These are phyloP conservation scores for Arthrobotrys iridis DNA, from an alignment of 2,329 filamentous ascomycete species.

Conservation along the genomic window DNA sequence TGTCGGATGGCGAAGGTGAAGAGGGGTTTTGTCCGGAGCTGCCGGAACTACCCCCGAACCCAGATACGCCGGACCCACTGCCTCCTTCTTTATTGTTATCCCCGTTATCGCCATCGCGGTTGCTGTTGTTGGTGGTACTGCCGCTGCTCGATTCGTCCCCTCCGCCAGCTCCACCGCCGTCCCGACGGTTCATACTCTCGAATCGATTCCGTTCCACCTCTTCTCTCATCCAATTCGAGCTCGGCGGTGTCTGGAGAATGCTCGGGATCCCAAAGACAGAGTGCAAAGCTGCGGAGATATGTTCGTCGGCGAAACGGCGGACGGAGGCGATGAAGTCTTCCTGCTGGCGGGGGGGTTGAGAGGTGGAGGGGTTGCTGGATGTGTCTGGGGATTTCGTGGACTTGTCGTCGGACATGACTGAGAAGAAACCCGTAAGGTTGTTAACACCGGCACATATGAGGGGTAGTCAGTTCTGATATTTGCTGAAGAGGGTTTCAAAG, in stretches of 20 bases:
- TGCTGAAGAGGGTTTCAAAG: not conserved
- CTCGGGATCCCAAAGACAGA: constrained; percentile 58
- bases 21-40: constrained; percentile 31
- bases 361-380: constrained; percentile 13
- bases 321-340: constrained; percentile 56
- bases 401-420: constrained; percentile 54
- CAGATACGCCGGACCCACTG: constrained; percentile 28
- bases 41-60: constrained; percentile 37
- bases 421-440: not conserved
- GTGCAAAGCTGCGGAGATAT: constrained; percentile 57
- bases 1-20: constrained; percentile 32
- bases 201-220: constrained; percentile 44
- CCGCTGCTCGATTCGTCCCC: constrained; percentile 15
- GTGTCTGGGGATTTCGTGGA: constrained; percentile 27
- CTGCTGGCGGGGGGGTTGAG: constrained; percentile 31
- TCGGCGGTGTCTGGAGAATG: constrained; percentile 55
- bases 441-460: not conserved
- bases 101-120: constrained; percentile 11
- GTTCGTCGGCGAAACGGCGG: constrained; percentile 57
- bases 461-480: too few relatives aligned
- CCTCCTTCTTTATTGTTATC: not conserved
- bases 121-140: not conserved
- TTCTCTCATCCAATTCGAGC: constrained; percentile 56
- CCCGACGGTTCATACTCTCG: constrained; percentile 36
- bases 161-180: constrained; percentile 18